Evolutionary conservation across 345 rosid genomes (phyloP).

Genomic region (Rhizophora mangle): DNA sequence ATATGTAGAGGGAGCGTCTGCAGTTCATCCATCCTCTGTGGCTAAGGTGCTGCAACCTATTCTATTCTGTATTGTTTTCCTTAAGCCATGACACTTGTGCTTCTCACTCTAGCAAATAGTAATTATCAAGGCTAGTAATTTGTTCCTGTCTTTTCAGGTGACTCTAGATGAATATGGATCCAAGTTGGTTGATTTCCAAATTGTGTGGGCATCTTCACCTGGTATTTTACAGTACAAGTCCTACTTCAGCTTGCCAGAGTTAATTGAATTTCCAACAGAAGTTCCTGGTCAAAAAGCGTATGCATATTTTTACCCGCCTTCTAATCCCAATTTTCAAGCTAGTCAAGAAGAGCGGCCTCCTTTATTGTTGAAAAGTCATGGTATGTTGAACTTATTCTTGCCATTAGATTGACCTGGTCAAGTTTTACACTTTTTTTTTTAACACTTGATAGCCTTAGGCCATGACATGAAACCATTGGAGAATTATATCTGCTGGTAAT

Average conservation of each 20-base stretch:
- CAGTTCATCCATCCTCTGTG: conserved; percentile 73
- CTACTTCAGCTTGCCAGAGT: conserved; percentile 78
- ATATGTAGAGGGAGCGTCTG: conserved; percentile 85
- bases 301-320: conserved; percentile 85
- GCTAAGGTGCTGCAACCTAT: conserved; percentile 56
- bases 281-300: conserved; percentile 80
- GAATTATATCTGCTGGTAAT: not conserved
- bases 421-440: not conserved
- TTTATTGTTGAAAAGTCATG: conserved; percentile 81
- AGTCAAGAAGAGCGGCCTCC: conserved; percentile 82
- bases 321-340: conserved; percentile 60
- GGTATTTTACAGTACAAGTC: conserved; percentile 59
- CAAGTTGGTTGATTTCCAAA: conserved; percentile 49
- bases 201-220: conserved; percentile 86
- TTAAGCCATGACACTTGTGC: not conserved
- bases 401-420: not conserved
- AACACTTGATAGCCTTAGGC: not conserved
- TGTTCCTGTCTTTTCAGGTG: conserved; percentile 45
- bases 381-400: conserved; percentile 37
- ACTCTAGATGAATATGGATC: conserved; percentile 51
- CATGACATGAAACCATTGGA: too few species aligned
- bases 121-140: not conserved
- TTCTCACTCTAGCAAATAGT: not conserved
- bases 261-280: conserved; percentile 86
- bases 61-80: not conserved